Base-by-base conservation (phyloP, 352 stramenopile genomes). In the Globisporangium heterothallicum region DNA sequence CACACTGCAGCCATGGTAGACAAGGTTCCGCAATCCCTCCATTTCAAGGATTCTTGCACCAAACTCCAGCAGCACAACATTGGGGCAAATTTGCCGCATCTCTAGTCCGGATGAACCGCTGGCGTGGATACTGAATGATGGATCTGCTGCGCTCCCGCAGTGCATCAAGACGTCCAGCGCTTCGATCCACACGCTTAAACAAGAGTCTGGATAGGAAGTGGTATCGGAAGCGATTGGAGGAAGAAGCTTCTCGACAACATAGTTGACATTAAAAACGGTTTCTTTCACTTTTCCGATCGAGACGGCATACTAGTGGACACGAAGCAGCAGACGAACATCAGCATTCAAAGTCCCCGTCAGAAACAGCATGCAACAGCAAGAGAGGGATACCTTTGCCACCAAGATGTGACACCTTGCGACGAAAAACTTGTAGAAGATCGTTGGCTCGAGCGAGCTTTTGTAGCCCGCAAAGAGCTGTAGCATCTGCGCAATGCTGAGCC, bases 301-400 rank as follows among this genome's bases (percentile, higher is more conserved):
- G 41, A 66, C 62, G 8, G 73, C 70, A 55, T 86, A 88, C 80
- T 91, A 35, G 12, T 44, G 30, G 14, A 27, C 16, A 52, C 25
- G 9, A 54, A 40, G n/a, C n/a, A n/a, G n/a, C 19, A 53, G 13
- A 40, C 4, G 35, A 16, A 16, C 25, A 29, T 14, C 13, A 18
- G 36, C 22, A 34, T 21, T 42, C 6, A 40, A 58, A 40, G 21
- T n/a, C 13, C 40, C 18, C 21, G 13, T 52, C 41, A 30, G 10
- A 24, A 36, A 24, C 24, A 42, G 21, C 12, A 25, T 30, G 13
- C 6, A 29, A 51, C 14, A 40, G 3, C 2, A 4, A n/a, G n/a
- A 7, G 5, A 42, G 4, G n/a, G 42, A 34, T 61, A 88, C 80
- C 72, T 86, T 82, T n/a, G 76, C 78, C 42, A 88, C 78, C 26